Base-by-base conservation (phyloP, 2,329 filamentous ascomycete genomes). In the Sphaerulina populicola region DNA sequence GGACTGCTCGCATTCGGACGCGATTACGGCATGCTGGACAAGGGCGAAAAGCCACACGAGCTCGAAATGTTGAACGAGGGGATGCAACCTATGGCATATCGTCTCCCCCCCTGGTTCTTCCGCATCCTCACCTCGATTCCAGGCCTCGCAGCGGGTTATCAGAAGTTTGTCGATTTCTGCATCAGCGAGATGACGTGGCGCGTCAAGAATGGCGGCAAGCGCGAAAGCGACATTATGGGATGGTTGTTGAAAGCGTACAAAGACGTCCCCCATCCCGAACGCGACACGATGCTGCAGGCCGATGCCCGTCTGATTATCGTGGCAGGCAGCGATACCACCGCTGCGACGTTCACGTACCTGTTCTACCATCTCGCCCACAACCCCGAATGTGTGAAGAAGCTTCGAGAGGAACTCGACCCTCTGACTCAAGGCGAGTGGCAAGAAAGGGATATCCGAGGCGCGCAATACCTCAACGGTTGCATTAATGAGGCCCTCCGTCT, bases 261-360 rank as follows among this genome's bases (percentile, higher is more conserved):
- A 38, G 59, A 59, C 35, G 53, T 64, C 4, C 51, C 60, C 1
- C 51, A 61, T 18, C 62, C 62, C 27, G 60, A 64, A 43, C 47
- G 54, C n/a, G 64, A 66, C 31, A 42, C 57, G 2, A 58, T 63
- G 60, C 43, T 66, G 46, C 62, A 62, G 40, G 63, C 59, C 4
- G 64, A 66, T 49, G 57, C 61, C 18, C 55, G 62, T 11, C 46
- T 66, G 30, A 63, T 71, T 43, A 68, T 72, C 27, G 63, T 71
- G n/a, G 69, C 69, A 10, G 68, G 69, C 4, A 70, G 67, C 33
- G 73, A 75, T 53, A 75, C 72, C 2, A 73, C 70, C 0, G 65
- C 71, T 4, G 64, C 68, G 0, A 67, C 71, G 0, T 60, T 75
- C 11, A 66, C 69, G 0, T 64, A 65, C 45, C 55, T 74, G 10